phyloP scores from a whole-genome alignment of 139 green algal species.

The Axilococcus clingmanii region DNA sequence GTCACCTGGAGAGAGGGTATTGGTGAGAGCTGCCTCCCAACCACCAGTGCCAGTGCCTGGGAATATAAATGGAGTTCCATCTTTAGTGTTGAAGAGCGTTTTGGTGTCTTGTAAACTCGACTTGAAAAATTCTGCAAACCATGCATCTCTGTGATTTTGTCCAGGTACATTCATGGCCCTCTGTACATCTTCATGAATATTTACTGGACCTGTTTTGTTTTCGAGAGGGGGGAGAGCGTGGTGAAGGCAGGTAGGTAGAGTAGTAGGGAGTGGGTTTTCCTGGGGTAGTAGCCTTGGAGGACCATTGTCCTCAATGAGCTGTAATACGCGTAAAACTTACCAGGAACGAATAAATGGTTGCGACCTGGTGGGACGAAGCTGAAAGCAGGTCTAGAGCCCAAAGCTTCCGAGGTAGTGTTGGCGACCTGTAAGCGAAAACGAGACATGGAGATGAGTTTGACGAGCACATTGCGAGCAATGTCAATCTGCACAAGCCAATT shows the following conservation, averaged over 20 bases:
- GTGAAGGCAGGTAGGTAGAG: too few species aligned
- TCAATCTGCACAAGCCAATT: background rate
- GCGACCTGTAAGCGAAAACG: too few species aligned
- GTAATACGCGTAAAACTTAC: constrained; percentile 23
- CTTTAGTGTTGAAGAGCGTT: constrained; percentile 65
- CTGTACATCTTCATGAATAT: constrained; percentile 87
- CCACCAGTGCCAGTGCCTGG: constrained; percentile 68
- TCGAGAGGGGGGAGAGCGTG: background rate
- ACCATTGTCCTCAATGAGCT: background rate
- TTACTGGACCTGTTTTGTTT: constrained; percentile 89
- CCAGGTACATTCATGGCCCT: constrained; percentile 78
- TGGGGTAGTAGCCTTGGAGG: background rate
- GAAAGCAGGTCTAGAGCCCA: constrained; percentile 30
- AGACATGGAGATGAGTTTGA: too few species aligned
- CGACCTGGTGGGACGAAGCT: constrained; percentile 63
- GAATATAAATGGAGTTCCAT: constrained; percentile 89
- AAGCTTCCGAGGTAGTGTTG: background rate
- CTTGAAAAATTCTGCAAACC: constrained; percentile 80
- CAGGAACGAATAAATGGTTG: constrained; percentile 92
- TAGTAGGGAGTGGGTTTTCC: too few species aligned
- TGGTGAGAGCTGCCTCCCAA: constrained; percentile 87
- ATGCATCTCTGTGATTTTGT: constrained; percentile 91
- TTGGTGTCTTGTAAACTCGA: constrained; percentile 75
- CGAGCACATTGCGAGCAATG: too few species aligned
- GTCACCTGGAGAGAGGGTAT: constrained; percentile 92